Base-by-base conservation (phyloP, 225 moss, liverwort and hornwort genomes). In the Physcomitrellopsis africana region DNA sequence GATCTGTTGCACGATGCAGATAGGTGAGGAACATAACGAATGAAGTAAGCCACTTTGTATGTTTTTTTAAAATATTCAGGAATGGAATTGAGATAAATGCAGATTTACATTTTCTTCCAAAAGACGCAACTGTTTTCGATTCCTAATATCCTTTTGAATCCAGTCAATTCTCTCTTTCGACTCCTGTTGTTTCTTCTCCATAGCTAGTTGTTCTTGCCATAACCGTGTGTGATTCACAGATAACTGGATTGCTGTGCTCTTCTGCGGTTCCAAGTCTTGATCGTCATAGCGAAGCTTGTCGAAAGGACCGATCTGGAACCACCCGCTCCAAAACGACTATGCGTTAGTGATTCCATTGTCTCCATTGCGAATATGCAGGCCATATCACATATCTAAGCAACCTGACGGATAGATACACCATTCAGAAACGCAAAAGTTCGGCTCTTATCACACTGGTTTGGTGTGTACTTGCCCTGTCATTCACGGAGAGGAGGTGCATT, bases 251-350 rank as follows among this genome's bases (percentile, higher is more conserved):
- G 87, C 84, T 12, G 82, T 64, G 19, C 55, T 82, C 61, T 82
- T 77, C 54, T 88, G 82, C 10, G 82, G 87, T 37, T 88, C 87
- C 11, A 88, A 26, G 15, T 88, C 87, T 85, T 88, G 87, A 49
- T 77, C 75, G 0, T 75, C 73, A 52, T 80, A 88, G 43, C 87
- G 85, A 29, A 80, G 54, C 72, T 80, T 88, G 60, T 88, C 85
- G 48, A 88, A 88, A 43, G 87, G 87, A 23, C 85, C 87, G 10
- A 88, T 80, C 87, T 88, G 73, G 63, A 64, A 72, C 53, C 41
- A 11, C 58, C 64, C 11, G 13, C 11, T 37, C 43, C 74, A 45
- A 47, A 60, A 51, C 52, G 54, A 26, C 22, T 24, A 52, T 42
- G 44, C 3, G 20, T 76, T 9, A 69, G 62, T 16, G 14, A 12